Evolutionary conservation across 306 rosid genomes (phyloP).

Genomic region (Argentina anserina): DNA sequence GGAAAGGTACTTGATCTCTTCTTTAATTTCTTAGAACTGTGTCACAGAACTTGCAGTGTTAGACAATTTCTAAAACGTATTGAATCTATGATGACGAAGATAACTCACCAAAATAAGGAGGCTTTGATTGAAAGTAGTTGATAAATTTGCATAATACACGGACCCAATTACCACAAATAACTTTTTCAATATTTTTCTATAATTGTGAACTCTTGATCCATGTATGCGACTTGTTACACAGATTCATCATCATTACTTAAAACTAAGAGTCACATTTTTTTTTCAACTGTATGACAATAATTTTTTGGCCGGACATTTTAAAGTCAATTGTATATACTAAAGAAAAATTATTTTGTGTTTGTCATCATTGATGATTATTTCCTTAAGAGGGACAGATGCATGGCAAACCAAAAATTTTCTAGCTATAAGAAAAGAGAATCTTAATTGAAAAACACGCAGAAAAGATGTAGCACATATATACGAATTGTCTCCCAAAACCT

Average conservation of each 20-base stretch:
- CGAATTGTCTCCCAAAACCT: neutral
- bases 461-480: neutral
- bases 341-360: neutral
- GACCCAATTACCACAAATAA: conserved; percentile 2
- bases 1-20: neutral
- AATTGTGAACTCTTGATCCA: neutral
- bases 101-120: neutral
- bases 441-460: neutral
- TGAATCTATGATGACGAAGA: neutral
- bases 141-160: neutral
- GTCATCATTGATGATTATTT: neutral
- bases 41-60: neutral
- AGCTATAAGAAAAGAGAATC: neutral
- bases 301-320: neutral
- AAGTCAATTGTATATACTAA: neutral
- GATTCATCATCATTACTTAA: neutral
- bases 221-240: neutral
- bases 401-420: neutral
- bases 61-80: neutral
- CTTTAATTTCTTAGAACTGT: neutral
- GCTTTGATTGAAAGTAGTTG: neutral
- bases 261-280: neutral
- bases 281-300: too few species aligned
- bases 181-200: neutral
- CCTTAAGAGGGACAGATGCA: neutral